Conservation (phyloP, 1,139 yeast species). For the Magnusiomyces tetraspermus region DNA sequence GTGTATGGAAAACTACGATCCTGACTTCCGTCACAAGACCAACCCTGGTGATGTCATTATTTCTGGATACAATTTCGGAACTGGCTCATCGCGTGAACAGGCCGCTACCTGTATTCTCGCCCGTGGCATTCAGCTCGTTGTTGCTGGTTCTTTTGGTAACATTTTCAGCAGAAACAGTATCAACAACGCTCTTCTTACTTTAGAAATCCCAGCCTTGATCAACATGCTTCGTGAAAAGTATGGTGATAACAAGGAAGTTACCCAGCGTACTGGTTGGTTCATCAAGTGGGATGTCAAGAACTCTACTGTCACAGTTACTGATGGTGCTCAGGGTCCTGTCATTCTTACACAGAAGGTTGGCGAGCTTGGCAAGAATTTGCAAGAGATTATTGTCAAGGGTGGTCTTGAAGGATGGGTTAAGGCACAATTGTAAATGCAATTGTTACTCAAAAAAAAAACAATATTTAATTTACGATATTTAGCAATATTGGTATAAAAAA, state of each 20-base stretch:
- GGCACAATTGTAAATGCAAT: conserved; percentile 34
- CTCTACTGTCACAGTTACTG: conserved; percentile 69
- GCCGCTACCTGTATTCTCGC: conserved; percentile 97
- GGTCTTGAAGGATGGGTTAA: conserved; percentile 98
- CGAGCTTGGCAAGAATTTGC: conserved; percentile 88
- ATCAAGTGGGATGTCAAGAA: conserved; percentile 88
- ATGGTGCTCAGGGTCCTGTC: conserved; percentile 49
- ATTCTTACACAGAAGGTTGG: conserved; percentile 83
- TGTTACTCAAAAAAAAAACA: no score
- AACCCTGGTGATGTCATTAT: conserved; percentile 81
- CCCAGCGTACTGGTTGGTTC: conserved; percentile 91
- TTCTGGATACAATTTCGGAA: conserved; percentile 92
- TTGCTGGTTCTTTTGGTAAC: conserved; percentile 96
- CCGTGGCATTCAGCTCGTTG: conserved; percentile 82
- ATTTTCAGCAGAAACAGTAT: conserved; percentile 92
- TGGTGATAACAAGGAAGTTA: conserved; percentile 48
- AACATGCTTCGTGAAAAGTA: conserved; percentile 64
- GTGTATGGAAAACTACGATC: conserved; percentile 97
- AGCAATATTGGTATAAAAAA: background rate
- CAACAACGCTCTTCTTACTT: conserved; percentile 85
- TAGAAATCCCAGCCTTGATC: conserved; percentile 85
- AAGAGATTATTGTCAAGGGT: conserved; percentile 92
- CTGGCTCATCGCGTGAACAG: conserved; percentile 98
- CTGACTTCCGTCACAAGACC: conserved; percentile 73
- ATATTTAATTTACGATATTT: no score